Evolutionary conservation across 495 filamentous ascomycete species (phyloP).

Genomic region (Aspergillus hancockii): DNA sequence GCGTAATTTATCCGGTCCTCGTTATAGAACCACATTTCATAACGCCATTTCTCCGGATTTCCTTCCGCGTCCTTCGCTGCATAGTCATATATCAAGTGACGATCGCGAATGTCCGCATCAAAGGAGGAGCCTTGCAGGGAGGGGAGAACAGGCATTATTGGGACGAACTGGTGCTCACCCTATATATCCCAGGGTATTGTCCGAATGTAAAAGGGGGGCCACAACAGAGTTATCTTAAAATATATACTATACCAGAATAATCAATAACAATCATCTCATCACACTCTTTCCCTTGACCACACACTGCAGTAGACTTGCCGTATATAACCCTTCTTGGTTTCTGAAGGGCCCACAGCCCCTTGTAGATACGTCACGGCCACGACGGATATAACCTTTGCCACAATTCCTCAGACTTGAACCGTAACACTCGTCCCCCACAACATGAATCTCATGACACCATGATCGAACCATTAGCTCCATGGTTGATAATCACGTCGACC

Average conservation of each 20-base stretch:
- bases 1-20: conserved; percentile 42
- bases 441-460: conserved; percentile 6
- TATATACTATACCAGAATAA: too few relatives aligned
- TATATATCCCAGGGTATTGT: neutral
- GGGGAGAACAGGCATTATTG: conserved; percentile 31
- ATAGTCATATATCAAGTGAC: conserved; percentile 46
- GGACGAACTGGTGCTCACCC: neutral
- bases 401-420: neutral
- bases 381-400: neutral
- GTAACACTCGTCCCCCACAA: neutral
- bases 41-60: conserved; percentile 43
- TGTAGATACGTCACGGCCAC: neutral
- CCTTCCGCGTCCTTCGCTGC: conserved; percentile 29
- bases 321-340: neutral
- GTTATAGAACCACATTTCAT: conserved; percentile 48
- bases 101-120: conserved; percentile 35
- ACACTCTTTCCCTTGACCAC: neutral
- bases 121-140: conserved; percentile 29
- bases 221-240: neutral
- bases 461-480: neutral
- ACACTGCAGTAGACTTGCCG: neutral
- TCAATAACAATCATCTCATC: neutral
- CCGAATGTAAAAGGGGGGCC: neutral
- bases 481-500: conserved; percentile 10
- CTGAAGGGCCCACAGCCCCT: neutral